Evolutionary conservation across 805 yeast genomes (phyloP), one percentile per base, ranked within the genome.

Genomic region (Metschnikowia cerradonensis): DNA sequence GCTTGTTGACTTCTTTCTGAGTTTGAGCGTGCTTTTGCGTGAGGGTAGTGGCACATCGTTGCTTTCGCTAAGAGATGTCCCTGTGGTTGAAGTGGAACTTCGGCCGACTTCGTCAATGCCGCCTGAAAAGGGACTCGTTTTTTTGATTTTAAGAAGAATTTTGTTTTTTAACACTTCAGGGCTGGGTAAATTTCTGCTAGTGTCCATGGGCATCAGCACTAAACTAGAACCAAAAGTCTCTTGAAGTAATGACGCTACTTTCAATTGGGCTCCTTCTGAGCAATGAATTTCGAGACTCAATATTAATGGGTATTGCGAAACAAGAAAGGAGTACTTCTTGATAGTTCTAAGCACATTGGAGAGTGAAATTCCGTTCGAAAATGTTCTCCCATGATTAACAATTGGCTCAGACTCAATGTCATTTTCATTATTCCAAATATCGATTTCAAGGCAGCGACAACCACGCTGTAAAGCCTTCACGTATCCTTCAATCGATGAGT

Each of bases 381-480:
- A 80, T 0, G 96, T 82, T 45, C 85, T 71, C 0, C 99, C 99
- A 67, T 94, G 99, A 30, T 87, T 86, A 0, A 94, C 97, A 0
- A 88, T 80, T 0, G 99, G 99, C 0, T 86, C 91, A 11, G 69
- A 67, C 13, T 63, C 67, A 11, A 55, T 45, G 35, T 79, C 83
- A 20, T 85, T 88, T 13, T 50, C 52, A 13, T 73, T 73, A 70
- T 92, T 96, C 99, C 99, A 94, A 19, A 94, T 76, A 66, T 94
- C 99, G 38, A 94, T 82, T 62, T 94, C 99, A n/a, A 94, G 76
- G 55, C 97, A 91, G 41, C 97, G 75, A 60, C 98, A 94, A 1
- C 99, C 98, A 49, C 90, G 79, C 64, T 90, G 97, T 45, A 94
- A 70, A 0, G 89, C 94, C 46, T 86, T 80, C 15, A 90, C 83